Base-by-base conservation (phyloP, 2,329 filamentous ascomycete genomes). In the Apiospora rasikravindrae region DNA sequence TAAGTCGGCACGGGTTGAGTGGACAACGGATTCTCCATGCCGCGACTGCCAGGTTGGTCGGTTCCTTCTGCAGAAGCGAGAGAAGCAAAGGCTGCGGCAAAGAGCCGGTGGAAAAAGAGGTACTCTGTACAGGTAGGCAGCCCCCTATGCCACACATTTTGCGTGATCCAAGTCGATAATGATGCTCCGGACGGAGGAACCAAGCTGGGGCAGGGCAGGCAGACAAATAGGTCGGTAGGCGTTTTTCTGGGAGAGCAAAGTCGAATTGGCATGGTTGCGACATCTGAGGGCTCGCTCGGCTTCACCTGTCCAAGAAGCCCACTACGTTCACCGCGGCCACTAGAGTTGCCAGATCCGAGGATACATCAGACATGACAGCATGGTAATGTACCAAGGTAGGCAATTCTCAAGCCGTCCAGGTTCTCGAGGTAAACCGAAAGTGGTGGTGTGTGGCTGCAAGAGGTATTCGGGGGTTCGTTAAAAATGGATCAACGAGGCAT, bases 181-280 rank as follows among this genome's bases (percentile, higher is more conserved):
- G 57, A 64, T 64, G 57, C 37, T 64, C 57, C 57, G 57, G 33
- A 37, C 57, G 57, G 57, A 64, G 57, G 33, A 64, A 40, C 40
- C 33, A 22, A 11, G 57, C 53, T 8, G 7, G 45, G n/a, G n/a
- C 49, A 51, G 11, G n/a, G n/a, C 49, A 51, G 11, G n/a, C 47
- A 49, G 47, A 8, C 45, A 49, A 8, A 11, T 22, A 49, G 49
- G n/a, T n/a, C 26, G 49, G n/a, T 13, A 24, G 49, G 49, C 49
- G n/a, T 22, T 22, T 10, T n/a, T 24, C 10, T 14, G n/a, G 49
- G n/a, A 22, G n/a, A 11, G 49, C n/a, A n/a, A 40, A 14, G 19
- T n/a, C 57, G 10, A 40, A 57, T 29, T 57, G 5, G 24, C 26
- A 14, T 45, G 40, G 47, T 51, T n/a, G 47, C 22, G 19, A 53